These are phyloP conservation scores for Aspergillus tanneri DNA, from an alignment of 2,329 filamentous ascomycete species.

Conservation along the genomic window DNA sequence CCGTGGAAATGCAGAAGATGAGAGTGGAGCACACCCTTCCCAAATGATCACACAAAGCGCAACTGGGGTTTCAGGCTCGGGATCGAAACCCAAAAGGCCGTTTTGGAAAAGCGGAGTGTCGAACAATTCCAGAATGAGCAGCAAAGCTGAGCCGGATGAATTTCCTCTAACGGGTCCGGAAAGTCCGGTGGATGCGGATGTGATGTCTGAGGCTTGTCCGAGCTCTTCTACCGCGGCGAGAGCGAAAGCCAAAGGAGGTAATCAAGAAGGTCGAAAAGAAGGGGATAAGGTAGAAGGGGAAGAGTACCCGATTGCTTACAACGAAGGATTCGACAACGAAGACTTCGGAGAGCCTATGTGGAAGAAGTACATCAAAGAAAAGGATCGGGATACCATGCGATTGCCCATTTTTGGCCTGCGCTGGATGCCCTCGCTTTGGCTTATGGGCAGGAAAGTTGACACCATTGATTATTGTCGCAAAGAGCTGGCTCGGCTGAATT, in stretches of 20 bases:
- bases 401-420: conserved; percentile 61
- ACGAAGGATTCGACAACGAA: conserved; percentile 61
- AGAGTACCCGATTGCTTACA: conserved; percentile 63
- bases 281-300: conserved; percentile 29
- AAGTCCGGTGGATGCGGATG: conserved; percentile 19
- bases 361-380: conserved; percentile 77
- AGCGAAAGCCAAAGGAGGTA: conserved; percentile 14
- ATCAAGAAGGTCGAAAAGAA: conserved; percentile 21
- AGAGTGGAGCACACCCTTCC: not conserved
- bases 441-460: conserved; percentile 87
- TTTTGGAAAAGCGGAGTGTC: conserved; percentile 37
- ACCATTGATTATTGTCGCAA: conserved; percentile 88
- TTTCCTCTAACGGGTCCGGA: conserved; percentile 39
- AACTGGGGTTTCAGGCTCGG: conserved; percentile 4
- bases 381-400: conserved; percentile 80
- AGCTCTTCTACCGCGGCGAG: conserved; percentile 1
- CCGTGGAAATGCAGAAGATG: not conserved
- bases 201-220: conserved; percentile 4
- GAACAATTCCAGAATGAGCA: conserved; percentile 28
- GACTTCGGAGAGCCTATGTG: conserved; percentile 68
- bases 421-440: conserved; percentile 77
- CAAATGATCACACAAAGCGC: conserved; percentile 3
- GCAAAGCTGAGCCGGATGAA: conserved; percentile 32
- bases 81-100: conserved; percentile 25
- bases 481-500: conserved; percentile 80